Conservation (phyloP, 2,329 filamentous ascomycete species). For the Curvularia spicifera region DNA sequence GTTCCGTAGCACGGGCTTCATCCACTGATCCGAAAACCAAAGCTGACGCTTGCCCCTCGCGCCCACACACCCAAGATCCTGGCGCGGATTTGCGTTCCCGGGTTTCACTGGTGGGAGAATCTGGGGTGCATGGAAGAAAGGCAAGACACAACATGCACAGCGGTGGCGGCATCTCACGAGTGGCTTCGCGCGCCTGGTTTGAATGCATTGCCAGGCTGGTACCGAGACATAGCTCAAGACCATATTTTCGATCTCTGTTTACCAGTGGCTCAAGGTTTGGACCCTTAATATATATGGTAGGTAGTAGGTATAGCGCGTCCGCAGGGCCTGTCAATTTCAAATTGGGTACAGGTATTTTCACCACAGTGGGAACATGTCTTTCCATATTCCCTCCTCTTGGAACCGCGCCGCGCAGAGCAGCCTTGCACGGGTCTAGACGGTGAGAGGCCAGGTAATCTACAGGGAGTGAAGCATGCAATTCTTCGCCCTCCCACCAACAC, state of each 20-base stretch:
- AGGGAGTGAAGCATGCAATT: slow-evolving; percentile 9
- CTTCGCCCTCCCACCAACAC: slow-evolving; percentile 1
- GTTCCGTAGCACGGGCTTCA: slow-evolving; percentile 12
- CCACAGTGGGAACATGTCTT: background rate
- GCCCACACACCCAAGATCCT: slow-evolving; percentile 6
- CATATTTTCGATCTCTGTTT: background rate
- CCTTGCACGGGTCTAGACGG: slow-evolving; percentile 6
- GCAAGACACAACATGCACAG: slow-evolving; percentile 2
- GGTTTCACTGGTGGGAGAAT: slow-evolving; percentile 19
- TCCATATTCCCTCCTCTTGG: background rate
- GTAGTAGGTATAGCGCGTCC: background rate
- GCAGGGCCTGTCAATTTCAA: slow-evolving; percentile 1
- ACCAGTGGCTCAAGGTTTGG: slow-evolving; percentile 7
- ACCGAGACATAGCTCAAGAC: background rate
- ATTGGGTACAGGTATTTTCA: slow-evolving; percentile 3
- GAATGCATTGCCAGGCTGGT: slow-evolving; percentile 6
- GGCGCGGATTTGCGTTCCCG: slow-evolving; percentile 8
- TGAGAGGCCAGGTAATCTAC: slow-evolving; percentile 7
- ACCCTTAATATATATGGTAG: slow-evolving; percentile 14
- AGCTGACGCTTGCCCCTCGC: slow-evolving; percentile 5
- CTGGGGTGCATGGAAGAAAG: slow-evolving; percentile 16
- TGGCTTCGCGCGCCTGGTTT: background rate
- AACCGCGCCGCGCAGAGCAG: background rate
- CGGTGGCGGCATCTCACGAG: background rate
- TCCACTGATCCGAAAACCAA: slow-evolving; percentile 27